phyloP scores from a whole-genome alignment of 129 eudicot species.

The Heracleum sosnowskyi region DNA sequence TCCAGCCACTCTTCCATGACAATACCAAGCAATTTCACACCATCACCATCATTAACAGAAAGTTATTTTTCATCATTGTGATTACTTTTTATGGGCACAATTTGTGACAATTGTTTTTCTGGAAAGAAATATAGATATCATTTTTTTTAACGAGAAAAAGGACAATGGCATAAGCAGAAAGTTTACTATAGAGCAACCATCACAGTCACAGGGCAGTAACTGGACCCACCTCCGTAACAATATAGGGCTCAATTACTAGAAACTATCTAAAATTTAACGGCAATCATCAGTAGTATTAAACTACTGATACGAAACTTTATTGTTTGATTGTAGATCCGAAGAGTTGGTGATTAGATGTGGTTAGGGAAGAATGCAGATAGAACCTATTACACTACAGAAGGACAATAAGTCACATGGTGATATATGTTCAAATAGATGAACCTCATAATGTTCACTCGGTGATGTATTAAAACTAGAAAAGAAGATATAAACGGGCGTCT shows the following conservation, averaged over 20 bases:
- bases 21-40: background rate
- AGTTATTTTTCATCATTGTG: background rate
- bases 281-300: background rate
- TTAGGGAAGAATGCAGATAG: too few species aligned
- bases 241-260: background rate
- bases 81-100: background rate
- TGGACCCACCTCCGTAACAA: background rate
- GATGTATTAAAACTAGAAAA: too few species aligned
- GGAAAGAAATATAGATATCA: too few species aligned
- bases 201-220: background rate
- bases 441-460: too few species aligned
- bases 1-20: background rate
- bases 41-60: background rate
- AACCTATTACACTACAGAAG: too few species aligned
- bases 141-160: too few species aligned
- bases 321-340: too few species aligned
- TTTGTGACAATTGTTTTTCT: too few species aligned
- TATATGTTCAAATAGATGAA: too few species aligned
- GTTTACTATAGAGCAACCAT: background rate
- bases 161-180: background rate
- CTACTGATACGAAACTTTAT: background rate
- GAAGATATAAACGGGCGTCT: too few species aligned
- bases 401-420: too few species aligned
- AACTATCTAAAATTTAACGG: background rate
- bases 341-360: too few species aligned